Base-by-base conservation (phyloP, 108 stramenopile species). In the Cyclotella atomus region DNA sequence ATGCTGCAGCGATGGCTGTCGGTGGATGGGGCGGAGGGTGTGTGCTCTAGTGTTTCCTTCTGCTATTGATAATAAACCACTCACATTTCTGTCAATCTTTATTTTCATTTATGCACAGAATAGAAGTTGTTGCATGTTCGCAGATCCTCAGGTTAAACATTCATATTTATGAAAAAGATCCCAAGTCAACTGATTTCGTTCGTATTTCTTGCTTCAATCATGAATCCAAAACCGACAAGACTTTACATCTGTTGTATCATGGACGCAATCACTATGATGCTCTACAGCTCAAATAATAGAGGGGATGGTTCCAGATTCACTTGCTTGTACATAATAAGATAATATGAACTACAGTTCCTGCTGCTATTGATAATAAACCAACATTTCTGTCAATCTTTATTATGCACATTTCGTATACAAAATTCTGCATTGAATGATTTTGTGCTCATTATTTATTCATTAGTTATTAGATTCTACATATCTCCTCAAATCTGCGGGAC, bases 221-320 rank as follows among this genome's bases (percentile, higher is more conserved):
- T 28, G 20, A 4, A 3, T 15, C 27, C 44, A 65, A 32, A n/a
- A 29, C 27, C 21, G 49, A 28, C 3, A 46, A 30, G 25, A 65
- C 64, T 17, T 65, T 65, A 27, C 24, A 65, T 65, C 6, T 65
- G 12, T 65, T 65, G 64, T 65, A 65, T 20, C 64, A 65, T 3
- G 64, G 64, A 12, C 44, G 64, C 24, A 65, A 65, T n/a, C 64
- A 65, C 49, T 65, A 65, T 65, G 64, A 65, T 65, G 64, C 64
- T 46, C 45, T 65, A 32, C 56, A 57, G 16, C 30, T 57, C 29
- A 57, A 57, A n/a, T 57, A 57, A 49, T 41, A 12, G 38, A 41
- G 6, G 38, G 38, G 38, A 41, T 41, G 6, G n/a, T 49, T 49
- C n/a, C 9, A n/a, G 9, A n/a, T 41, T 7, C 38, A 41, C 38